Conservation (phyloP, 176 grass and related monocot species). For the Triticum dicoccoides region DNA sequence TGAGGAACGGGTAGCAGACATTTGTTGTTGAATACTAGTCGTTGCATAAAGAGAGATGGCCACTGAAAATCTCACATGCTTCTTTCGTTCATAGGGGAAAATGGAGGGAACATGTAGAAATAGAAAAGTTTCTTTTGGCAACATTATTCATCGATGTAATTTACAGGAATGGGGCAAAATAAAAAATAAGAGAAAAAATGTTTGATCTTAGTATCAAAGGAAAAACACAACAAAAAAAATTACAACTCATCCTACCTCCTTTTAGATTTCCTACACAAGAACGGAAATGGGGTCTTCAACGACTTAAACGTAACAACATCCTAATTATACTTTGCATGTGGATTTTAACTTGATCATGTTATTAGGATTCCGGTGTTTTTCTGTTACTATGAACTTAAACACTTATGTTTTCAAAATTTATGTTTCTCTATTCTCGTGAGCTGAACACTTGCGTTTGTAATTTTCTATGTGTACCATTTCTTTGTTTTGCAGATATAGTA, state of each 20-base stretch:
- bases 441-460: background rate
- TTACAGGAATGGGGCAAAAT: background rate
- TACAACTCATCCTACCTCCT: background rate
- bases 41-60: too few species aligned
- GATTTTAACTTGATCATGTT: background rate
- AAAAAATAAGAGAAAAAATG: too few species aligned
- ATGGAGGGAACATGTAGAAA: background rate
- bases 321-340: background rate
- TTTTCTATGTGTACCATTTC: background rate
- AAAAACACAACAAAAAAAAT: background rate
- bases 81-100: too few species aligned
- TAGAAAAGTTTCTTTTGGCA: background rate
- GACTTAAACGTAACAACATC: background rate
- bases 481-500: background rate
- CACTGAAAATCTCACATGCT: too few species aligned
- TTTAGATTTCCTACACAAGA: background rate
- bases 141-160: background rate
- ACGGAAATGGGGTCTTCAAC: background rate
- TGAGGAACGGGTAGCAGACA: background rate
- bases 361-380: background rate
- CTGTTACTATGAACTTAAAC: background rate
- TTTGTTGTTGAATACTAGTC: background rate
- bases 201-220: background rate
- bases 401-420: background rate
- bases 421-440: background rate